phyloP scores from a whole-genome alignment of 768 basidiomycete species.

The Suillus clintonianus region DNA sequence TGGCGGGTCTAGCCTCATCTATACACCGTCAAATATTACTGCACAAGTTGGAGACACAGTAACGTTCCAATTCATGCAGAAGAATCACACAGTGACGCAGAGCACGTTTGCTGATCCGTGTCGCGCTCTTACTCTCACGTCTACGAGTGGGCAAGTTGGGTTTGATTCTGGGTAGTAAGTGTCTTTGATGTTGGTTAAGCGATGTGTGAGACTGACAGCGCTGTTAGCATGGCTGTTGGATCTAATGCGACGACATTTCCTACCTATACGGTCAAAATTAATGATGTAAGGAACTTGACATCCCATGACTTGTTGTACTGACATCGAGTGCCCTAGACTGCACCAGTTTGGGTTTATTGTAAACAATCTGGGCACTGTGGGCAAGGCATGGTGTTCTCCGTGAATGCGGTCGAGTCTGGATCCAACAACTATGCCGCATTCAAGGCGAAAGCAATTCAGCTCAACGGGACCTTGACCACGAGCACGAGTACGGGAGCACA shows the following conservation, averaged over 20 bases:
- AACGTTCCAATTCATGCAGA: conserved; percentile 43
- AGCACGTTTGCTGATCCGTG: conserved; percentile 40
- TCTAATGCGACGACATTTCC: conserved; percentile 48
- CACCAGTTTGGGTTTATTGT: conserved; percentile 60
- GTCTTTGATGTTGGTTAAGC: not conserved
- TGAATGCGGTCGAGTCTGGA: conserved; percentile 53
- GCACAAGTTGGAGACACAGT: conserved; percentile 50
- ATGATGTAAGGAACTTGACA: conserved; percentile 40
- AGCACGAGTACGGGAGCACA: conserved; percentile 15
- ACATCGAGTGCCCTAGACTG: conserved; percentile 34
- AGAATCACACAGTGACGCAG: conserved; percentile 52
- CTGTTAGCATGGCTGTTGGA: conserved; percentile 47
- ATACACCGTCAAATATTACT: conserved; percentile 46
- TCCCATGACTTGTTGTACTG: not conserved
- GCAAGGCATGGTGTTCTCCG: conserved; percentile 60
- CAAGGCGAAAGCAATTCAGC: conserved; percentile 43
- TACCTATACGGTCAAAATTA: conserved; percentile 52
- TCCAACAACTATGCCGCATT: conserved; percentile 57
- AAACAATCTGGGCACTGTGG: conserved; percentile 52
- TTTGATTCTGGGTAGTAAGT: conserved; percentile 52
- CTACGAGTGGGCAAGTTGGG: conserved; percentile 44
- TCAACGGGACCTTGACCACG: conserved; percentile 33
- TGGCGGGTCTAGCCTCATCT: conserved; percentile 41
- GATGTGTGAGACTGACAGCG: not conserved
- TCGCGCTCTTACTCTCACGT: conserved; percentile 41